Evolutionary conservation across 345 rosid species (phyloP), one percentile per base, ranked within the genome.

Genomic region (Corymbia maculata): DNA sequence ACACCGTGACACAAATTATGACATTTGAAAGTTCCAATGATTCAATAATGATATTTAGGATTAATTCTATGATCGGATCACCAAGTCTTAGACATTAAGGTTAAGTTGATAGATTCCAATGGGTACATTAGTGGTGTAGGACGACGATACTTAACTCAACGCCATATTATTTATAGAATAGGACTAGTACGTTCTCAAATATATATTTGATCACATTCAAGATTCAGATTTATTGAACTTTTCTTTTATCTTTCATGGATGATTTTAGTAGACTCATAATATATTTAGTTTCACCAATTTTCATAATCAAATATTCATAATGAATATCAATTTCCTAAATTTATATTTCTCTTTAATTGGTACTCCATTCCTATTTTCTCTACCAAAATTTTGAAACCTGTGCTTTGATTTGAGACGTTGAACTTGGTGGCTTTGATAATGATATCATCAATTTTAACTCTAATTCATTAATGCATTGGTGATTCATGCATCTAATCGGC

Each of bases 81-180:
- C 61, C 13, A 55, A 36, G 42, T 36, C 42, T 36, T 36, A 36
- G 42, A 36, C 42, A 2, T 36, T 36, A 36, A 36, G 42, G 42
- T 55, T 55, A 55, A 4, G 61, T 55, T 55, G 28, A 55, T 22
- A 55, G 61, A 55, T 21, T 55, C 28, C 2, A 5, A 55, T 55
- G 61, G 12, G 22, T 0, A 55, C 8, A 11, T 55, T 55, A 55
- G 26, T 55, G 59, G 59, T 0, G 66, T 10, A 57, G 24, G 9
- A 24, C 0, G 10, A 0, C 26, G 66, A 26, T 59, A 59, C n/a
- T 1, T 59, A 59, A 59, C 2, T 59, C 4, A 0, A 4, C 15
- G 26, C 14, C 68, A 59, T 59, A 59, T 26, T 26, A 59, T 24
- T 59, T 26, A 26, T 59, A 26, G 4, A 26, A 26, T 24, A 59